phyloP scores from a whole-genome alignment of 108 stramenopile genomes.

The Nannochloropsis granulata region DNA sequence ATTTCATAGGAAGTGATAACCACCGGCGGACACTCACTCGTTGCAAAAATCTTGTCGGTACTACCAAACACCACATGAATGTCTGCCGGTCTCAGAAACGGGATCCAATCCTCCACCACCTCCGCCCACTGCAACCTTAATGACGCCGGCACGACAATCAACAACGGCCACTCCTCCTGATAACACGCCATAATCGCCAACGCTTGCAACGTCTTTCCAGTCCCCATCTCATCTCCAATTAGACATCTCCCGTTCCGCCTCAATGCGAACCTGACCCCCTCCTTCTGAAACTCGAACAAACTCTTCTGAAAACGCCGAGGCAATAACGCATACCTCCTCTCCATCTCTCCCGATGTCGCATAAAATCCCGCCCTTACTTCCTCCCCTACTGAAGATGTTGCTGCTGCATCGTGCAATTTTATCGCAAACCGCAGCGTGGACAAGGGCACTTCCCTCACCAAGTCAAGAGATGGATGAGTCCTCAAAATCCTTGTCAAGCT shows the following conservation, averaged over 20 bases:
- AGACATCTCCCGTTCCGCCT: constrained; percentile 51
- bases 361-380: not conserved
- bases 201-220: constrained; percentile 68
- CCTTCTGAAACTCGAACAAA: constrained; percentile 14
- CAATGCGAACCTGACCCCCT: constrained; percentile 17
- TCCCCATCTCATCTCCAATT: constrained; percentile 79
- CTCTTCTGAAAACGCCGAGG: not conserved
- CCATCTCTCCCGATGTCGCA: not conserved
- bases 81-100: constrained; percentile 11
- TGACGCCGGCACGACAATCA: constrained; percentile 68
- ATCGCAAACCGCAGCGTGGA: not conserved
- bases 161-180: constrained; percentile 63
- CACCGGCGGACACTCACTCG: constrained; percentile 9
- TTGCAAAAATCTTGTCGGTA: not conserved
- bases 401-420: not conserved
- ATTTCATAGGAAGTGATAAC: constrained; percentile 22
- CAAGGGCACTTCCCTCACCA: not conserved
- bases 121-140: constrained; percentile 69
- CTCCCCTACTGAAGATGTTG: not conserved
- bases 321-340: not conserved
- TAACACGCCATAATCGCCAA: constrained; percentile 64
- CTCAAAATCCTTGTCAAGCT: not conserved
- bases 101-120: constrained; percentile 67
- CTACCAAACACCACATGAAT: constrained; percentile 5
- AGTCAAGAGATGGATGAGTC: not conserved